Conservation (phyloP, 108 stramenopile genomes). For the Cyclotella sp. region DNA sequence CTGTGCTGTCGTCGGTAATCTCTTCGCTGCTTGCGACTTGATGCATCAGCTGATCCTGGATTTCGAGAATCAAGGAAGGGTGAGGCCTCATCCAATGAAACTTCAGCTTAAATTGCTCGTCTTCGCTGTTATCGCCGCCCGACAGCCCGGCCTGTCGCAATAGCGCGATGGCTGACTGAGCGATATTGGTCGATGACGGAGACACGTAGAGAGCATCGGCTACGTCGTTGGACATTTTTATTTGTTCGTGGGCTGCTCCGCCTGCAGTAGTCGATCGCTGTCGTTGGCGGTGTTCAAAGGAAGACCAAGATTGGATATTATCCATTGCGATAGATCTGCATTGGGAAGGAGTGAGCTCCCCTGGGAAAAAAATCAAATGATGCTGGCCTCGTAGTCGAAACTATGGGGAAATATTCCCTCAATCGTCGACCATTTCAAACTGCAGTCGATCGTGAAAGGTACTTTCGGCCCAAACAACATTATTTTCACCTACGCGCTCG, state of each 20-base stretch:
- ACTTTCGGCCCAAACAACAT: no score
- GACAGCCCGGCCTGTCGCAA: constrained; percentile 34
- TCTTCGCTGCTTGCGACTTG: neutral
- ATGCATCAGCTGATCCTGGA: constrained; percentile 5
- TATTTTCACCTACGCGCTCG: no score
- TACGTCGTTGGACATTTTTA: neutral
- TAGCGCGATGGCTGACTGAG: constrained; percentile 32
- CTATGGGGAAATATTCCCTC: no score
- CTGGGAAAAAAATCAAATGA: no score
- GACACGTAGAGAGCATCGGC: constrained; percentile 40
- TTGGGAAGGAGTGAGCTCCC: no score
- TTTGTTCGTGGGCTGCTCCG: neutral
- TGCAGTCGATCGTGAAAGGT: no score
- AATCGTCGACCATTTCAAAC: no score
- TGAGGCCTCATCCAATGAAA: constrained; percentile 56
- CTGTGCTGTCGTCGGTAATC: neutral
- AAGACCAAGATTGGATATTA: constrained; percentile 38
- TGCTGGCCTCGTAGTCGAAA: no score
- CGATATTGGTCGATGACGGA: constrained; percentile 25
- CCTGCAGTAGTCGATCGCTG: neutral
- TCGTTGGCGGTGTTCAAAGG: constrained; percentile 32
- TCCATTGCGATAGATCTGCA: constrained; percentile 20
- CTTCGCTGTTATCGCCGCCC: neutral
- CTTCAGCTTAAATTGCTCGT: constrained; percentile 35
- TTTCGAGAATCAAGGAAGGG: constrained; percentile 31